Conservation (phyloP, 345 rosid genomes). For the Corymbia maculata region DNA sequence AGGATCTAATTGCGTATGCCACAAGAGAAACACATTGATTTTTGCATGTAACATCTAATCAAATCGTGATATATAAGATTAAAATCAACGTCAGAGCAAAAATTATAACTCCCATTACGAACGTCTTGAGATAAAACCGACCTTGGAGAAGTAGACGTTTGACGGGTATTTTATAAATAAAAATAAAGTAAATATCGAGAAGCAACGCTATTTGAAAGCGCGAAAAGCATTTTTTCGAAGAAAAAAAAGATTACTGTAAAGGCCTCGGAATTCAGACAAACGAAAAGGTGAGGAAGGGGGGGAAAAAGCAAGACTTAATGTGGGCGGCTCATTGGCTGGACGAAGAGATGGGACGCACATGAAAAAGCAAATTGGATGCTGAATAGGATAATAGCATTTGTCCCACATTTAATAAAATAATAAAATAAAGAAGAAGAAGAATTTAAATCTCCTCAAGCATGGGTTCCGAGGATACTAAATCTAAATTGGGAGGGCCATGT, state of each 20-base stretch:
- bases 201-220: background rate
- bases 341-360: background rate
- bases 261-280: background rate
- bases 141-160: background rate
- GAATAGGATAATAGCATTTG: background rate
- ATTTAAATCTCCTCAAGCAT: background rate
- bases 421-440: background rate
- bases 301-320: background rate
- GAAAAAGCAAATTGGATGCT: background rate
- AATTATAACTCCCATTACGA: background rate
- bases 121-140: background rate
- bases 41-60: background rate
- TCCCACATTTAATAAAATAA: background rate
- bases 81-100: accelerated
- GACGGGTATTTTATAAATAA: background rate
- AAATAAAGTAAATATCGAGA: background rate
- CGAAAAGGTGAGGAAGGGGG: background rate
- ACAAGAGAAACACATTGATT: background rate
- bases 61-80: background rate
- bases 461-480: background rate
- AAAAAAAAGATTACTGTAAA: background rate
- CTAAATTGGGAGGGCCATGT: background rate
- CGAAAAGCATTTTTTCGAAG: background rate
- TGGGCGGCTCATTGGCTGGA: background rate
- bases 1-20: background rate